Conservation (phyloP, 768 basidiomycete species). For the Hypsizygus marmoreus region DNA sequence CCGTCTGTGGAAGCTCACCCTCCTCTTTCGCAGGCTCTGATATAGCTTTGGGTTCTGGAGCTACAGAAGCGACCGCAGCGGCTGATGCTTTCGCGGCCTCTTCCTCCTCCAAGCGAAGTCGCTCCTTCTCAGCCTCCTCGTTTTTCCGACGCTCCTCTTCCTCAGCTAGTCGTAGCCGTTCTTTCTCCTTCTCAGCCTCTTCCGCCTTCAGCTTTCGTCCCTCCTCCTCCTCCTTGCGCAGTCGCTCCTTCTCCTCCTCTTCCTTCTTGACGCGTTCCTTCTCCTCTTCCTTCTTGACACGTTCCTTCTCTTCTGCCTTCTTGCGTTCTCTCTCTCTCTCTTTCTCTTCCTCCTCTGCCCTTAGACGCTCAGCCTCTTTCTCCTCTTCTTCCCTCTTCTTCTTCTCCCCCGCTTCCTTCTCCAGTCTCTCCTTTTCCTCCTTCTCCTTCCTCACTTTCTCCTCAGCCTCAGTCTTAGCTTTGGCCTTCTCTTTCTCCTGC, state of each 20-base stretch:
- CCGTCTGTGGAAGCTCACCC: constrained; percentile 24
- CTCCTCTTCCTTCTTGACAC: constrained; percentile 27
- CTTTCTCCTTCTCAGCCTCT: constrained; percentile 30
- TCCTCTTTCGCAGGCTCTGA: constrained; percentile 30
- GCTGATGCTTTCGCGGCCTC: constrained; percentile 44
- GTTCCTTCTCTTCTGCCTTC: constrained; percentile 33
- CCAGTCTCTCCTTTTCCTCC: constrained; percentile 42
- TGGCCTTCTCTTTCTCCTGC: constrained; percentile 42
- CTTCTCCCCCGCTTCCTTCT: constrained; percentile 33
- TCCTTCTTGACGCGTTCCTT: constrained; percentile 48
- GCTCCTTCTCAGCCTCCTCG: constrained; percentile 52
- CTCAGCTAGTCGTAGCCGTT: constrained; percentile 38
- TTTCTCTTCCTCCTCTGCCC: constrained; percentile 28
- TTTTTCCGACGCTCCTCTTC: constrained; percentile 43
- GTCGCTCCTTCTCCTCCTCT: constrained; percentile 51
- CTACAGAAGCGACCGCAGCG: constrained; percentile 32
- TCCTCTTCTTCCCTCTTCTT: constrained; percentile 30
- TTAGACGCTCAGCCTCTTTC: constrained; percentile 34
- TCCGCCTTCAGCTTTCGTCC: constrained; percentile 37
- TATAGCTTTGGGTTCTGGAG: constrained; percentile 29
- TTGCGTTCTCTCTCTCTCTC: constrained; percentile 41
- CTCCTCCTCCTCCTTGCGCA: constrained; percentile 46
- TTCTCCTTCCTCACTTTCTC: constrained; percentile 44
- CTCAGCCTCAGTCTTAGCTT: constrained; percentile 43
- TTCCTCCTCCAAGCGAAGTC: constrained; percentile 33